Percentiles rank a stretch among this genome's conserved stretches.
Evolutionary conservation across 1,139 yeast genomes (phyloP).

Genomic region (Geotrichum klebahnii): DNA sequence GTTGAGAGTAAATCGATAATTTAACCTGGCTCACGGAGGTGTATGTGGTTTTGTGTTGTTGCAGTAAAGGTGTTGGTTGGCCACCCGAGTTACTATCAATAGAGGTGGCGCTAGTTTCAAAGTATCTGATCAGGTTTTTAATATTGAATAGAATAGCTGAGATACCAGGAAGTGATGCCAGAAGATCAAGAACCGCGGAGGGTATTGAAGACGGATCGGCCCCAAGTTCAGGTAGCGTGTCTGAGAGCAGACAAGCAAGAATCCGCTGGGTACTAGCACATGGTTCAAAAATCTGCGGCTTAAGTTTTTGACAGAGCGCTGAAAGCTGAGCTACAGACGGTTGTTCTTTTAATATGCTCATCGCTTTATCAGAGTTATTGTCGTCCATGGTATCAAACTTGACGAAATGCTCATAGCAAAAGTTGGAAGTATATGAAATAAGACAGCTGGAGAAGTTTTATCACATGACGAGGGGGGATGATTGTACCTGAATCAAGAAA

Average conservation of each 20-base stretch:
- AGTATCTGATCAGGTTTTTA: slow-evolving; percentile 1
- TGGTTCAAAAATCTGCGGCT: slow-evolving; percentile 6
- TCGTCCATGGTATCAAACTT: neutral
- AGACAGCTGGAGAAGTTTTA: too few relatives aligned
- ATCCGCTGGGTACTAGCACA: slow-evolving; percentile 4
- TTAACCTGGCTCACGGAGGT: slow-evolving; percentile 10
- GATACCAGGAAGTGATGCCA: slow-evolving; percentile 10
- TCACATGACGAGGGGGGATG: slow-evolving; percentile 1
- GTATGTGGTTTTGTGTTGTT: slow-evolving; percentile 11
- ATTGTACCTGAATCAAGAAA: neutral
- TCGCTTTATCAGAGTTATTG: neutral
- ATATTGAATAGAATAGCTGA: slow-evolving; percentile 11
- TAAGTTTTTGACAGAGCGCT: neutral
- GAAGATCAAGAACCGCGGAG: slow-evolving; percentile 2
- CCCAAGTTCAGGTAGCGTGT: slow-evolving; percentile 8
- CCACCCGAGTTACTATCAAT: neutral
- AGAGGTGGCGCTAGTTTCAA: neutral
- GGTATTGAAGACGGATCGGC: too few relatives aligned
- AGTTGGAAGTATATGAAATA: neutral
- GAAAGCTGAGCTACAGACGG: slow-evolving; percentile 5
- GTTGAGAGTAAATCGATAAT: slow-evolving; percentile 7
- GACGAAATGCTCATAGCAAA: neutral
- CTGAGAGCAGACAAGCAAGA: slow-evolving; percentile 6
- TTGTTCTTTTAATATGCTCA: neutral
- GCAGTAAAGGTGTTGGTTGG: slow-evolving; percentile 4